Evolutionary conservation across 345 rosid genomes (phyloP).

Genomic region (sweet orange (Citrus sinensis)): DVS_A1.0 CM039166.1:19500001-19500500

Average conservation of each 20-base stretch:
- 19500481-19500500: constrained; percentile 47
- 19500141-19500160: not conserved
- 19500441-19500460: constrained; percentile 50
- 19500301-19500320: constrained; percentile 68
- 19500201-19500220: constrained; percentile 1
- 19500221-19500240: not conserved
- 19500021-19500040: not conserved
- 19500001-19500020: not conserved
- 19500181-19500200: not conserved
- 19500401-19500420: constrained; percentile 26
- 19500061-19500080: constrained; percentile 50
- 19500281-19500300: not conserved
- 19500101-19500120: constrained; percentile 67
- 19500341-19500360: constrained; percentile 49
- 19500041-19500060: constrained; percentile 35
- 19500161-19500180: not conserved
- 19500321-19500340: constrained; percentile 78
- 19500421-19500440: constrained; percentile 17
- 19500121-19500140: constrained; percentile 15
- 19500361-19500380: constrained; percentile 47
- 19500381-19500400: constrained; percentile 59
- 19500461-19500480: constrained; percentile 68
- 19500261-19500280: not conserved
- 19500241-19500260: not conserved
- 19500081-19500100: constrained; percentile 73